phyloP scores from a whole-genome alignment of 2,329 filamentous ascomycete species.

The Verticillium zaregamsianum region DNA sequence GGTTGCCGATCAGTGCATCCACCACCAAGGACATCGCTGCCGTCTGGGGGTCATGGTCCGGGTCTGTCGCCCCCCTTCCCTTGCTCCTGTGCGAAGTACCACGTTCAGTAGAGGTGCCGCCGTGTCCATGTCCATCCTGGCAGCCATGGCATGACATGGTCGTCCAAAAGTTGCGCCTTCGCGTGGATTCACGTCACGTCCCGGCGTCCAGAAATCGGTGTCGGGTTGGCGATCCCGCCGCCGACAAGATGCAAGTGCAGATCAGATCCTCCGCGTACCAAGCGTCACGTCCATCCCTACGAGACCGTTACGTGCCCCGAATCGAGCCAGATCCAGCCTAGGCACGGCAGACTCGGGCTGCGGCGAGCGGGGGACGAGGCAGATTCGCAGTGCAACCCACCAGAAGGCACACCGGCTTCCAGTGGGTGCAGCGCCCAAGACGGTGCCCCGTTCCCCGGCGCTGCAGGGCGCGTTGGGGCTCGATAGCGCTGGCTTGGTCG shows the following conservation, averaged over 20 bases:
- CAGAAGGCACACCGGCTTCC: background rate
- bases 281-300: background rate
- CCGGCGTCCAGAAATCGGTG: background rate
- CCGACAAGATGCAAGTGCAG: background rate
- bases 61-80: background rate
- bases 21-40: background rate
- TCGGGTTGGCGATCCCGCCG: background rate
- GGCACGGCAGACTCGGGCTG: background rate
- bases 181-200: background rate
- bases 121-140: background rate
- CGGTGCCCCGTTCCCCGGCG: background rate
- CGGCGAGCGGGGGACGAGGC: background rate
- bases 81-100: background rate
- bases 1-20: conserved; percentile 1
- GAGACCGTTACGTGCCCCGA: background rate
- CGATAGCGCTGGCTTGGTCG: background rate
- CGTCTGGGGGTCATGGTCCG: background rate
- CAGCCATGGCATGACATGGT: background rate
- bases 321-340: background rate
- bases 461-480: background rate
- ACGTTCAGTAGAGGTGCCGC: background rate
- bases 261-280: background rate
- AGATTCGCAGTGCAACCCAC: background rate
- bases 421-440: background rate
- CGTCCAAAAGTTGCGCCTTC: background rate